Percentiles rank a stretch among this genome's conserved stretches.
Evolutionary conservation across 31 red algal genomes (phyloP).

Genomic region (Porphyra umbilicalis): DNA sequence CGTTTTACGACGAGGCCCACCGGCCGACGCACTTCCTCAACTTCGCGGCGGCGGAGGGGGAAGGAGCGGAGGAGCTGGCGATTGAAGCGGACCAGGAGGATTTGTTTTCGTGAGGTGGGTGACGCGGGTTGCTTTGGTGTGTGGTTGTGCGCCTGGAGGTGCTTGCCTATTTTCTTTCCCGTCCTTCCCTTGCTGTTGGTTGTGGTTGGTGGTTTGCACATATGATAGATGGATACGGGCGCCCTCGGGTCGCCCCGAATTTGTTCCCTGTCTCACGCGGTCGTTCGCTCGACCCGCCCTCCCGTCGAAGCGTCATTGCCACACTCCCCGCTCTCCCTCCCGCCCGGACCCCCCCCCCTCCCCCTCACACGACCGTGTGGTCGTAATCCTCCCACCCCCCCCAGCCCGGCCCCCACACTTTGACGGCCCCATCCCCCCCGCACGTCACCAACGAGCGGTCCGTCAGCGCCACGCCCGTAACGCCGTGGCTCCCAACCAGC

Average conservation of each 20-base stretch:
- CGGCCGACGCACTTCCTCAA: constrained; percentile 80
- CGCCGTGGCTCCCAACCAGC: constrained; percentile 62
- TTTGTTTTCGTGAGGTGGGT: not conserved
- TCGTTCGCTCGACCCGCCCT: too few species aligned
- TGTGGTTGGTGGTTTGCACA: not conserved
- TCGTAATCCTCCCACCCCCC: constrained; percentile 30
- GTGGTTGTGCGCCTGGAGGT: too few species aligned
- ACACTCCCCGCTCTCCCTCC: too few species aligned
- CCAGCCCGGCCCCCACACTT: constrained; percentile 82
- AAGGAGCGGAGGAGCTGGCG: not conserved
- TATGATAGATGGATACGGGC: not conserved
- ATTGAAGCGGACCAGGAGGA: constrained; percentile 1
- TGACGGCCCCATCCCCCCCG: constrained; percentile 71
- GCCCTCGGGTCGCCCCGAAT: too few species aligned
- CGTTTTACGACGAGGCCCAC: constrained; percentile 89
- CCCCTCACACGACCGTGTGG: not conserved
- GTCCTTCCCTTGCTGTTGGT: not conserved
- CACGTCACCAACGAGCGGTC: constrained; percentile 67
- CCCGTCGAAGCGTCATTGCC: too few species aligned
- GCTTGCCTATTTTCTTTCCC: not conserved
- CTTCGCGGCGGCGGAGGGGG: constrained; percentile 31
- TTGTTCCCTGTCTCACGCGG: too few species aligned
- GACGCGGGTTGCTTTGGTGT: not conserved
- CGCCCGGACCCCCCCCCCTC: too few species aligned
- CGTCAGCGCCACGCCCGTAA: constrained; percentile 52